Evolutionary conservation across 2,329 filamentous ascomycete genomes (phyloP).

Genomic region (Penicillium sp.): DNA sequence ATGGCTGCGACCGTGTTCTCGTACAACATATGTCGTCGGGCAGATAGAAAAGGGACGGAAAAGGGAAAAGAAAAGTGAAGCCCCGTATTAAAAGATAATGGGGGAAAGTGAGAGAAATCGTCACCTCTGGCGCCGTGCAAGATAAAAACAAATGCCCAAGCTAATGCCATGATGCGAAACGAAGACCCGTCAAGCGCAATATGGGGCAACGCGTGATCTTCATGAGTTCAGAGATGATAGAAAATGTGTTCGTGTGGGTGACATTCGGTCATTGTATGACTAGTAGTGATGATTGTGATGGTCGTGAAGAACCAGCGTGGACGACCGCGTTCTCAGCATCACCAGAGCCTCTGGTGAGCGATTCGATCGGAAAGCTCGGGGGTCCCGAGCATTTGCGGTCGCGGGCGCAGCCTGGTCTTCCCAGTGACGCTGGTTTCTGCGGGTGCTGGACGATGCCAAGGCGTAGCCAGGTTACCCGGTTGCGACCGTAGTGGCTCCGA

Average conservation of each 20-base stretch:
- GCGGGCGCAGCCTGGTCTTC: not conserved
- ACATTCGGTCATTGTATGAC: slow-evolving; percentile 9
- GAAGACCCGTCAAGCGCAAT: not conserved
- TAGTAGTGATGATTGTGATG: not conserved
- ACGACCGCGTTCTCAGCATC: not conserved
- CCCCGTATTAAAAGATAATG: not conserved
- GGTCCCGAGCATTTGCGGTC: not conserved
- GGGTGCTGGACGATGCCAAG: not conserved
- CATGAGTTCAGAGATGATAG: not conserved
- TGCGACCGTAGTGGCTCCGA: slow-evolving; percentile 1
- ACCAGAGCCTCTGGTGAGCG: not conserved
- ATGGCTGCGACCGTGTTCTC: slow-evolving; percentile 14
- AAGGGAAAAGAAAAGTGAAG: slow-evolving; percentile 9
- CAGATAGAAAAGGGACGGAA: slow-evolving; percentile 7
- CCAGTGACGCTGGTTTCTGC: not conserved
- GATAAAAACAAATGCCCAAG: slow-evolving; percentile 7
- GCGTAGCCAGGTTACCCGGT: not conserved
- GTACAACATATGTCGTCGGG: slow-evolving; percentile 12
- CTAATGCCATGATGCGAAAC: slow-evolving; percentile 6
- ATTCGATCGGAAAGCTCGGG: slow-evolving; percentile 3
- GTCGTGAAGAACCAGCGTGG: not conserved
- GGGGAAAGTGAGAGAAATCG: slow-evolving; percentile 4
- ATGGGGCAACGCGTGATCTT: not conserved
- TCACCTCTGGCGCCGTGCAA: slow-evolving; percentile 15
- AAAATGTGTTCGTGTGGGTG: not conserved